Evolutionary conservation across 805 yeast genomes (phyloP).

Genomic region (Torulaspora gathmanii): DNA sequence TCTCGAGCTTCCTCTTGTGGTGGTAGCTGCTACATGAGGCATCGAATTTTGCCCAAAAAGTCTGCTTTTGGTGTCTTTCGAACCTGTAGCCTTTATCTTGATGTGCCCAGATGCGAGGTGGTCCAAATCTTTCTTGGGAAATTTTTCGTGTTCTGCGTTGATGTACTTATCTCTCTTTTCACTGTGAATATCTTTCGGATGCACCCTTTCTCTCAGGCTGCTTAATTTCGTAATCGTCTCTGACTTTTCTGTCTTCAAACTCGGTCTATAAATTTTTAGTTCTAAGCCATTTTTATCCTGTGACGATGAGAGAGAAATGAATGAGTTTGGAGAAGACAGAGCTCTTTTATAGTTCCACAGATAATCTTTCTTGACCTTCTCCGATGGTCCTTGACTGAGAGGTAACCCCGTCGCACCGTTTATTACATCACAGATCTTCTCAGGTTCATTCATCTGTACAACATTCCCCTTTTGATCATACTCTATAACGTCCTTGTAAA

Average conservation of each 20-base stretch:
- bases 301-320: slow-evolving; percentile 5
- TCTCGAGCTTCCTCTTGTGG: slow-evolving; percentile 7
- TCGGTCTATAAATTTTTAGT: slow-evolving; percentile 16
- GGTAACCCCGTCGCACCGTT: slow-evolving; percentile 71
- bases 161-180: slow-evolving; percentile 13
- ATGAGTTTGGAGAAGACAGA: slow-evolving; percentile 6
- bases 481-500: slow-evolving; percentile 11
- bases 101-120: slow-evolving; percentile 15
- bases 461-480: slow-evolving; percentile 22
- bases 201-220: slow-evolving; percentile 24
- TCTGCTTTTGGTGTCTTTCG: slow-evolving; percentile 35
- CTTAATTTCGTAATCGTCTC: slow-evolving; percentile 36
- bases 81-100: slow-evolving; percentile 16
- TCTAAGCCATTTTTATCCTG: slow-evolving; percentile 5
- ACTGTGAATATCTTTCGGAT: slow-evolving; percentile 18
- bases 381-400: slow-evolving; percentile 61
- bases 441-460: slow-evolving; percentile 48
- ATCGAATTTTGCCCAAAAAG: slow-evolving; percentile 42
- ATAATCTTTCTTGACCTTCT: slow-evolving; percentile 52
- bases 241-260: slow-evolving; percentile 35
- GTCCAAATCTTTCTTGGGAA: slow-evolving; percentile 7
- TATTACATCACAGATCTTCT: slow-evolving; percentile 43
- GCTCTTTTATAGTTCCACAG: slow-evolving; percentile 44
- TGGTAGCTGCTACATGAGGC: slow-evolving; percentile 19
- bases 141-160: slow-evolving; percentile 1